These are phyloP conservation scores for Madurella mycetomatis DNA, from an alignment of 2,329 filamentous ascomycete species.

Conservation along the genomic window DNA sequence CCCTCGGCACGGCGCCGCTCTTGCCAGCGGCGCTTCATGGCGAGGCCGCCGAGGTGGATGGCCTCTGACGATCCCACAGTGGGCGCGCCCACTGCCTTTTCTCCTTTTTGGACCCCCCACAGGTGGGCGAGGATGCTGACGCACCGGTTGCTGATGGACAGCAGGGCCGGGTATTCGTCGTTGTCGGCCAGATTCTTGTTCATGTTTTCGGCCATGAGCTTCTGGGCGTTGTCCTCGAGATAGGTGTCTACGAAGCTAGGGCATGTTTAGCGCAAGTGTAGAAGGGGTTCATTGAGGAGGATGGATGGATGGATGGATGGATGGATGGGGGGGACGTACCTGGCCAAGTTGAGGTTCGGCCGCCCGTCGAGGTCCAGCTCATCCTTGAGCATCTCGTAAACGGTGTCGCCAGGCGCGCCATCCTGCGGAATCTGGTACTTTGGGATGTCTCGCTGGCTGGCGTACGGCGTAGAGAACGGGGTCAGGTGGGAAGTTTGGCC, in stretches of 20 bases:
- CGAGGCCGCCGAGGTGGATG: conserved; percentile 64
- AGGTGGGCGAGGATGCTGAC: conserved; percentile 64
- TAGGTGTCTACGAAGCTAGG: conserved; percentile 65
- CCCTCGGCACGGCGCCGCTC: conserved; percentile 55
- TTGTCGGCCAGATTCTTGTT: conserved; percentile 70
- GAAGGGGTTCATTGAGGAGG: conserved; percentile 29
- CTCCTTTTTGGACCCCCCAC: conserved; percentile 57
- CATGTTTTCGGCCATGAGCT: conserved; percentile 64
- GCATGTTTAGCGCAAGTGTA: background rate
- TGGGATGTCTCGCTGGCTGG: conserved; percentile 49
- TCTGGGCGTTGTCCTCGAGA: conserved; percentile 62
- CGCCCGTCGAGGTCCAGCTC: conserved; percentile 61
- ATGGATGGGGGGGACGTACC: conserved; percentile 17
- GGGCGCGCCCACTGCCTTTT: conserved; percentile 63
- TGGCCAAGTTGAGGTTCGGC: conserved; percentile 63
- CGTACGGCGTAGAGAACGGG: conserved; percentile 55
- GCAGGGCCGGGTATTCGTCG: conserved; percentile 57
- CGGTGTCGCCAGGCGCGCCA: conserved; percentile 57
- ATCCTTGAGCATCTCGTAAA: conserved; percentile 61
- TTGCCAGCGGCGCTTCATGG: conserved; percentile 73
- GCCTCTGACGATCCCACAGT: conserved; percentile 69
- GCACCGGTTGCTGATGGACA: conserved; percentile 61
- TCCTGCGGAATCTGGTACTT: conserved; percentile 56
- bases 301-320: background rate
- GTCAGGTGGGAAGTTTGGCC: conserved; percentile 48